A percentile compares a stretch with the other conserved stretches of the same genome.
phyloP scores from a whole-genome alignment of 108 stramenopile species.

The Bacterosira constricta region DNA sequence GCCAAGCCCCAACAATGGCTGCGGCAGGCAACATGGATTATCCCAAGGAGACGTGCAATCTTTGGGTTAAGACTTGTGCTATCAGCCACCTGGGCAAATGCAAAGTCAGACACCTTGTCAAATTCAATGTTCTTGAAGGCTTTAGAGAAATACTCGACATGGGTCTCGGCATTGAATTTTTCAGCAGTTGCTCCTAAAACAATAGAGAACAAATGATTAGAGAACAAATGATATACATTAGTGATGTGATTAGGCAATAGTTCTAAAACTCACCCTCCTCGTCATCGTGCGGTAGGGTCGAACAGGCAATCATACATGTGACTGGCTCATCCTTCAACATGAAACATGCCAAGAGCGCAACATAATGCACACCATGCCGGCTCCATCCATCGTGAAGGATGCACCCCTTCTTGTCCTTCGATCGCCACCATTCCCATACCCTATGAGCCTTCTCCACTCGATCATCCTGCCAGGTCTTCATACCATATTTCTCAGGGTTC shows the following conservation, averaged over 20 bases:
- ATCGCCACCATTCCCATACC: too few species aligned
- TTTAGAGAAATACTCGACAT: background rate
- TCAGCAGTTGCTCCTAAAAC: background rate
- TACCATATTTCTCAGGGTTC: too few species aligned
- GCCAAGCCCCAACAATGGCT: background rate
- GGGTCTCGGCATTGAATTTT: conserved; percentile 1
- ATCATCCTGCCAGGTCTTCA: too few species aligned
- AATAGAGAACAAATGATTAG: too few species aligned
- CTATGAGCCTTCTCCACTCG: too few species aligned
- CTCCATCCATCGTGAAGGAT: conserved; percentile 5
- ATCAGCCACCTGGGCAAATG: background rate
- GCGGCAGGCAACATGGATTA: background rate
- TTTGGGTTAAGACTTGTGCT: background rate
- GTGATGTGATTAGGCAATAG: too few species aligned
- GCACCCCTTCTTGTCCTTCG: background rate
- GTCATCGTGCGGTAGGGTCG: background rate
- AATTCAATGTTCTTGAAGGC: background rate
- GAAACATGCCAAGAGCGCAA: background rate
- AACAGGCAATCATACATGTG: background rate
- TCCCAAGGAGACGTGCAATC: background rate
- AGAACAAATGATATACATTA: too few species aligned
- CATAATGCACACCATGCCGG: background rate
- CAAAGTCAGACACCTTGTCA: background rate
- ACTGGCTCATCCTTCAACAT: background rate
- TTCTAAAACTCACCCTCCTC: background rate